Conservation (phyloP, 2,329 filamentous ascomycete genomes). For the Tolypocladium ovalisporum region DNA sequence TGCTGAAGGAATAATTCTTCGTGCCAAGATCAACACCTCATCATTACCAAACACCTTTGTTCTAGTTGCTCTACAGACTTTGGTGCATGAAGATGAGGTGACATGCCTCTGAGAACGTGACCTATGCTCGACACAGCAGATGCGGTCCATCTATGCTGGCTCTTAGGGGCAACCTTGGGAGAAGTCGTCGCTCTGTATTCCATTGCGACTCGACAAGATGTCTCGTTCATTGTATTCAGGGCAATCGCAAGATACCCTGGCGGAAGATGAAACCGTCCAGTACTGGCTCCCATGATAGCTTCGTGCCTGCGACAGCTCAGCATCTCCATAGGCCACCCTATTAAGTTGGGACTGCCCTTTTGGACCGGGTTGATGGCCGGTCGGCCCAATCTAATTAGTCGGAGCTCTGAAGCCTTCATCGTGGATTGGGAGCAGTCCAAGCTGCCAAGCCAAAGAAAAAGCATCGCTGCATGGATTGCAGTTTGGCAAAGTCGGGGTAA, state of each 20-base stretch:
- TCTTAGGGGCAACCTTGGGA: neutral
- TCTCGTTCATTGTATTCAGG: neutral
- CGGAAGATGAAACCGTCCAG: too few relatives aligned
- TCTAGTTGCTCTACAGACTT: constrained; percentile 24
- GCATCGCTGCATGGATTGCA: neutral
- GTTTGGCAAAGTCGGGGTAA: neutral
- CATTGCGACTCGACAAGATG: too few relatives aligned
- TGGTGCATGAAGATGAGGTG: constrained; percentile 46
- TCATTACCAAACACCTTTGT: constrained; percentile 49
- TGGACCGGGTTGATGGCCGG: neutral
- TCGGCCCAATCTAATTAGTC: neutral
- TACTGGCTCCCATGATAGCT: too few relatives aligned
- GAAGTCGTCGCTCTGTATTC: too few relatives aligned
- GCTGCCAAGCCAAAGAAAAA: neutral
- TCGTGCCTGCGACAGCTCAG: too few relatives aligned
- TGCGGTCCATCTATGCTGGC: neutral
- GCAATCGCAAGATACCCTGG: too few relatives aligned
- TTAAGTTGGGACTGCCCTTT: neutral
- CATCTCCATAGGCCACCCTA: too few relatives aligned
- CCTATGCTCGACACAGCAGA: neutral
- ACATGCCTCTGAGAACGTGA: constrained; percentile 21
- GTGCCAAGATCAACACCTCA: constrained; percentile 43
- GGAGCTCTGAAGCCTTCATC: too few relatives aligned
- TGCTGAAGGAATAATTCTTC: constrained; percentile 45
- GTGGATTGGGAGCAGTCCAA: too few relatives aligned